phyloP scores from a whole-genome alignment of 2,329 filamentous ascomycete genomes.

The Thielaviopsis populi region DNA sequence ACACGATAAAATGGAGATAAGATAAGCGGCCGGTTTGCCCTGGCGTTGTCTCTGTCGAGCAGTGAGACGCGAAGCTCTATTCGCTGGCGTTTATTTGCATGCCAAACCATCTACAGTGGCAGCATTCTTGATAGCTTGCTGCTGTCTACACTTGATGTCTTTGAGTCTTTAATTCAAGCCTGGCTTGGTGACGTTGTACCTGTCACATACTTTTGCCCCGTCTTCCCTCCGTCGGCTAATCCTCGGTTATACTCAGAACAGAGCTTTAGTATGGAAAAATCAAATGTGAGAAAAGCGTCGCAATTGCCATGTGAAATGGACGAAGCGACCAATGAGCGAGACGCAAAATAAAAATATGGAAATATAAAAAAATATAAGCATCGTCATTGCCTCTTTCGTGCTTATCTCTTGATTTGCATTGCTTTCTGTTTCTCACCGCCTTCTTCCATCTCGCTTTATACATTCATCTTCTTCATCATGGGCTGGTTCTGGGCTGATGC shows the following conservation, averaged over 20 bases:
- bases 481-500: slow-evolving; percentile 50
- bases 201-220: too few relatives aligned
- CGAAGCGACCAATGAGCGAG: slow-evolving; percentile 10
- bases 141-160: too few relatives aligned
- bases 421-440: slow-evolving; percentile 13
- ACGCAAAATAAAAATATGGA: slow-evolving; percentile 5
- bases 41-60: not conserved
- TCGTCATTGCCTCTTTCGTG: not conserved
- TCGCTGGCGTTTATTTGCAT: not conserved
- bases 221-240: not conserved
- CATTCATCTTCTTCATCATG: slow-evolving; percentile 27
- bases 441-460: slow-evolving; percentile 5
- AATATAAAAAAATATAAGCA: slow-evolving; percentile 7
- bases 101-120: not conserved
- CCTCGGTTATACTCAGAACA: not conserved
- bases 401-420: not conserved
- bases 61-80: not conserved
- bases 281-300: not conserved
- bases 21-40: not conserved
- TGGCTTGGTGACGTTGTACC: too few relatives aligned
- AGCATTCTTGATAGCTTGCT: not conserved
- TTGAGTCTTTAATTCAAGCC: too few relatives aligned
- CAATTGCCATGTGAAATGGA: not conserved
- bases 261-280: not conserved
- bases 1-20: not conserved